These are phyloP conservation scores for Russula abietina DNA, from an alignment of 768 basidiomycete genomes.

Conservation along the genomic window DNA sequence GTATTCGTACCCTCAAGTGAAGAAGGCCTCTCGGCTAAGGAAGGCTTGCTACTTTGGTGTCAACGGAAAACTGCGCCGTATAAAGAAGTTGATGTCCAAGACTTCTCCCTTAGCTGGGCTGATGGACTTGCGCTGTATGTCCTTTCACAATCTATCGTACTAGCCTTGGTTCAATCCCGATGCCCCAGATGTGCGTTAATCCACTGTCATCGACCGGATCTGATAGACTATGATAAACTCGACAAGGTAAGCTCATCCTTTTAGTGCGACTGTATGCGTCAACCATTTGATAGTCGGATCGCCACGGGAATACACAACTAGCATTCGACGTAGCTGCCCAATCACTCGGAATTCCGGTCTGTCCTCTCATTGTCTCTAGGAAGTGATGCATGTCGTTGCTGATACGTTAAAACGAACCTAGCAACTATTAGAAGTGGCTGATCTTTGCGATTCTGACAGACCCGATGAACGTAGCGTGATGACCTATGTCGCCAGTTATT, in stretches of 20 bases:
- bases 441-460: constrained; percentile 78
- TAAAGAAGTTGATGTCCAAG: constrained; percentile 86
- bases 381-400: constrained; percentile 3
- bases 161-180: constrained; percentile 14
- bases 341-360: constrained; percentile 83
- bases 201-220: constrained; percentile 93
- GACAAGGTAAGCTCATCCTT: constrained; percentile 55
- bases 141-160: constrained; percentile 5
- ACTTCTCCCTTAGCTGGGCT: constrained; percentile 89
- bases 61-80: constrained; percentile 93
- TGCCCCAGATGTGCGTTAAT: constrained; percentile 84
- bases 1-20: constrained; percentile 48
- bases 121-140: constrained; percentile 93
- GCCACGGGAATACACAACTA: constrained; percentile 74
- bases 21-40: constrained; percentile 98
- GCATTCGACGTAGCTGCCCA: constrained; percentile 88
- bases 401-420: constrained; percentile 31
- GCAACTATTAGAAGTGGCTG: constrained; percentile 95
- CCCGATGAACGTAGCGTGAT: constrained; percentile 97
- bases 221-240: constrained; percentile 82
- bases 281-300: constrained; percentile 51
- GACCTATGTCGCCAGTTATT: constrained; percentile 96
- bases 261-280: neutral
- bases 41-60: constrained; percentile 95
- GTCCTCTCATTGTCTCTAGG: neutral